Conservation (phyloP, 73 alveolate species). For the Blepharisma stoltei region DNA sequence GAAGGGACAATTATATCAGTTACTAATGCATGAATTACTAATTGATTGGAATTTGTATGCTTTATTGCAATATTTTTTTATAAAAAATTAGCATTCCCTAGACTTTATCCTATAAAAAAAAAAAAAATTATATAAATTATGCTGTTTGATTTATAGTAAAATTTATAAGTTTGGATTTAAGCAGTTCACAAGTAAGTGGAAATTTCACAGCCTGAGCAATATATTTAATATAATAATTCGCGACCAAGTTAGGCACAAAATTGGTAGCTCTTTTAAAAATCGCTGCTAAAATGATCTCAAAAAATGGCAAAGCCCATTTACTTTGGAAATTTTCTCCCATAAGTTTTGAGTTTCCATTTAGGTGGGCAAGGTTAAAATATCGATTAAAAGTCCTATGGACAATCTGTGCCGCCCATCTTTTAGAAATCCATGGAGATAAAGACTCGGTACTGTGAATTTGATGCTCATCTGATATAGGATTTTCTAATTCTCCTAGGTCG, state of each 20-base stretch:
- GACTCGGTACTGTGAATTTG: not conserved
- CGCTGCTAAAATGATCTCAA: not conserved
- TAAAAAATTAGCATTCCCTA: too few species aligned
- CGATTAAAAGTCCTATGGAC: not conserved
- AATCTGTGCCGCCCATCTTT: not conserved
- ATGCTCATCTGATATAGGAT: not conserved
- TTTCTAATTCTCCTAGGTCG: not conserved
- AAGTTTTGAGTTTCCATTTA: not conserved
- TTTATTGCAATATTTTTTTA: too few species aligned
- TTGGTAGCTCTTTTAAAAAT: not conserved
- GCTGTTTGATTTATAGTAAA: too few species aligned
- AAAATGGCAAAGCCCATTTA: conserved; percentile 1
- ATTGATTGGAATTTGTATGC: not conserved
- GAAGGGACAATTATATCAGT: not conserved
- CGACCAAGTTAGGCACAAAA: not conserved
- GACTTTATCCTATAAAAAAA: too few species aligned
- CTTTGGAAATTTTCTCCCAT: not conserved
- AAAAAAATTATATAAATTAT: too few species aligned
- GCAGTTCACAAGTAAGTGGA: not conserved
- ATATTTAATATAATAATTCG: conserved; percentile 18
- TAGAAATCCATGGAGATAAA: not conserved
- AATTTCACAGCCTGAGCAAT: not conserved
- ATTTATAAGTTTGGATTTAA: conserved; percentile 5
- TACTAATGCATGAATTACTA: not conserved
- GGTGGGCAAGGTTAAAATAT: not conserved